These are phyloP conservation scores for Suillus subalutaceus DNA, from an alignment of 768 basidiomycete species.

Conservation along the genomic window DNA sequence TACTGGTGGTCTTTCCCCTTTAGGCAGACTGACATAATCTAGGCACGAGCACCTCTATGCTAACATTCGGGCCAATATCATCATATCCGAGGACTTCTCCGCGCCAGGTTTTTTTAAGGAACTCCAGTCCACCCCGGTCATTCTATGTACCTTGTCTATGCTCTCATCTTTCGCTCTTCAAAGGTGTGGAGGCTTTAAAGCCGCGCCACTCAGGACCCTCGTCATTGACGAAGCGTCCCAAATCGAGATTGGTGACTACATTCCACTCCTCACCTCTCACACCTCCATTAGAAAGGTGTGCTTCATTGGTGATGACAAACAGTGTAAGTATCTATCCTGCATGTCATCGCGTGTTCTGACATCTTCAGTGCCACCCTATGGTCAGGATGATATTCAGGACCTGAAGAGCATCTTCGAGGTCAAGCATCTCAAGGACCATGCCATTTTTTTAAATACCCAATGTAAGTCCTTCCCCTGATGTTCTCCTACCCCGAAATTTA, in stretches of 20 bases:
- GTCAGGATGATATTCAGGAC: slow-evolving; percentile 64
- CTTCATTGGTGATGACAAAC: slow-evolving; percentile 71
- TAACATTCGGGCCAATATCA: slow-evolving; percentile 49
- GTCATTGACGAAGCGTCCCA: slow-evolving; percentile 71
- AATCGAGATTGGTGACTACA: slow-evolving; percentile 60
- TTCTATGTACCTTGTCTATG: slow-evolving; percentile 81
- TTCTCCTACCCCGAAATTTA: slow-evolving; percentile 12
- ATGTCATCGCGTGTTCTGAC: slow-evolving; percentile 29
- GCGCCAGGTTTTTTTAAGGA: slow-evolving; percentile 25
- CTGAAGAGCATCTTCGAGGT: slow-evolving; percentile 81
- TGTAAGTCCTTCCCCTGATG: slow-evolving; percentile 47
- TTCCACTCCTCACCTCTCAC: slow-evolving; percentile 37
- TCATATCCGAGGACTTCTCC: slow-evolving; percentile 46
- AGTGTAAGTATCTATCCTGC: slow-evolving; percentile 47
- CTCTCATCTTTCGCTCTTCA: slow-evolving; percentile 46
- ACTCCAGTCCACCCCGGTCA: slow-evolving; percentile 51
- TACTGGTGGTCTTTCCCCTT: slow-evolving; percentile 7
- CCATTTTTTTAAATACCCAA: slow-evolving; percentile 70
- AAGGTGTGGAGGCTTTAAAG: slow-evolving; percentile 23
- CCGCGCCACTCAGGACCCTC: slow-evolving; percentile 47
- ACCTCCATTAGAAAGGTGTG: slow-evolving; percentile 51
- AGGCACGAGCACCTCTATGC: slow-evolving; percentile 85
- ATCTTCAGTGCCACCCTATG: slow-evolving; percentile 75
- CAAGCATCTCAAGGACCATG: slow-evolving; percentile 51
- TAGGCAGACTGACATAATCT: slow-evolving; percentile 10